Base-by-base conservation (phyloP, 106 monocot species). In the Narthecium ossifragum region DNA sequence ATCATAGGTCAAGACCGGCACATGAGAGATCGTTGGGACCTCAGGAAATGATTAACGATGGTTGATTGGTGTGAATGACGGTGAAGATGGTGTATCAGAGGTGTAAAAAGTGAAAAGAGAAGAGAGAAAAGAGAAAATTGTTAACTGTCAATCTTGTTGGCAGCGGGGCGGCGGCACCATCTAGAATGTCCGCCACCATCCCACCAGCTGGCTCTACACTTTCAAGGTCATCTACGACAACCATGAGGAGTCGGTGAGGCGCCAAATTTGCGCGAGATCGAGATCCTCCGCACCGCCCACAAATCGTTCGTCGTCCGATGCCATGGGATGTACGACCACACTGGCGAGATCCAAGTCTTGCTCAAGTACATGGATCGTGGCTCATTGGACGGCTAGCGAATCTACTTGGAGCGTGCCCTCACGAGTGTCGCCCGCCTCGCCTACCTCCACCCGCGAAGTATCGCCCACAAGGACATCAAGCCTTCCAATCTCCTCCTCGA, bases 391-490 rank as follows among this genome's bases (percentile, higher is more conserved):
- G 77, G 71, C 31, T 55, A 57, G 26, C 65, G 74, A 27, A 81
- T 86, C 74, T 11, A 67, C 4, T 54, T 70, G 15, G 86, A 86
- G 55, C 58, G 48, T 22, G 39, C 41, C 59, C 81, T 71, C 39
- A 81, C 82, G 20, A 75, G 64, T 65, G 72, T 84, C 6, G 80
- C 84, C 27, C 33, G 68, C 17, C 69, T 92, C 39, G 80, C 73
- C 20, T 92, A 92, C 69, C 88, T 92, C 61, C 92, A 92, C 76
- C 69, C 78, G 26, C 46, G 37, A 31, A 75, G 61, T 63, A 88
- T 92, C 64, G 92, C 88, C 37, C 92, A 92, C 78, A 84, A 88
- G 34, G 92, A 92, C 88, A 92, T 92, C 77, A 92, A 92, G 72
- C 80, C 80, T 18, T 83, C 88, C 23, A 93, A 93, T 53, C 88